These are phyloP conservation scores for Cyclocybe aegerita DNA, from an alignment of 768 basidiomycete genomes.

Conservation along the genomic window DNA sequence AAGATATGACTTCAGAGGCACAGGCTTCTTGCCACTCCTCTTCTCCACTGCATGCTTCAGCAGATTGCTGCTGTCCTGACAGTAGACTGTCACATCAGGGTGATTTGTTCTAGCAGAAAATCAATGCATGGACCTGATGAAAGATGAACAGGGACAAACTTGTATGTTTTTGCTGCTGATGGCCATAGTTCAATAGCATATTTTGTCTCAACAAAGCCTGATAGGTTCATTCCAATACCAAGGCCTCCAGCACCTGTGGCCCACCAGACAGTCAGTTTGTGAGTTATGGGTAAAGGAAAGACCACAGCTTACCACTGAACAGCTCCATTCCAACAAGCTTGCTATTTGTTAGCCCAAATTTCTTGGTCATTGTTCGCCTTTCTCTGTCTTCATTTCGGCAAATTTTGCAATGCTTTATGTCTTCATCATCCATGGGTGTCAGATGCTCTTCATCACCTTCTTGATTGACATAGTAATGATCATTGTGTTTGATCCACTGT, in stretches of 20 bases:
- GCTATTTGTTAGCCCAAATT: conserved; percentile 34
- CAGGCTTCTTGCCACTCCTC: conserved; percentile 37
- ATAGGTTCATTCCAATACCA: conserved; percentile 63
- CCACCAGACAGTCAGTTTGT: not conserved
- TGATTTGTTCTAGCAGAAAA: conserved; percentile 55
- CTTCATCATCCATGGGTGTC: conserved; percentile 11
- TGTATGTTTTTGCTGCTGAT: conserved; percentile 62
- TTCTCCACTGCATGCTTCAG: conserved; percentile 57
- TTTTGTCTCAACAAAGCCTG: conserved; percentile 59
- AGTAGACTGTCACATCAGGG: conserved; percentile 57
- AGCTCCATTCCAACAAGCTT: conserved; percentile 63
- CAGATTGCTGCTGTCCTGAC: conserved; percentile 60
- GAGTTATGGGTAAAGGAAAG: not conserved
- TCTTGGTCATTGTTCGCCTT: conserved; percentile 23
- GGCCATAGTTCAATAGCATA: conserved; percentile 71
- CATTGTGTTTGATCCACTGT: conserved; percentile 50
- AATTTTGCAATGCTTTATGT: conserved; percentile 35
- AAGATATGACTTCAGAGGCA: conserved; percentile 40
- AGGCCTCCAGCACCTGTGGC: conserved; percentile 70
- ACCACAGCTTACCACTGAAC: conserved; percentile 53
- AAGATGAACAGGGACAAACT: conserved; percentile 35
- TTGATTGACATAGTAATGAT: conserved; percentile 59
- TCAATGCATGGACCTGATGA: not conserved
- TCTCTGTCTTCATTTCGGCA: conserved; percentile 37
- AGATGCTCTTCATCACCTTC: conserved; percentile 19